Base-by-base conservation (phyloP, 768 basidiomycete species). In the Neoboletus brunneissimus region DNA sequence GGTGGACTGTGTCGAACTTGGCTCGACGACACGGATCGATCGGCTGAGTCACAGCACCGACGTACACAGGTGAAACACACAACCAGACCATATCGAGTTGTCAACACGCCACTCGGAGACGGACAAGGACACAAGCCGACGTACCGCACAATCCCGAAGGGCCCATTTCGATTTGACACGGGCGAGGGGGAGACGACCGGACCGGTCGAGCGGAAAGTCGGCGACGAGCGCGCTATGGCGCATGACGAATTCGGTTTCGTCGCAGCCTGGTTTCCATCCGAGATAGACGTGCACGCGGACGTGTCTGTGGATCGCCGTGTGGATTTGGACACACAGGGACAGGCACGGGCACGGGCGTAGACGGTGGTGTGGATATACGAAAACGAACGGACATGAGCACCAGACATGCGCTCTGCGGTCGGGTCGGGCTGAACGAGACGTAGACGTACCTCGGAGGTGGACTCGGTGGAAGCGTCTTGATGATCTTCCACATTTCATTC, bases 281-380 rank as follows among this genome's bases (percentile, higher is more conserved):
- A 66, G 46, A 38, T 68, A 71, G n/a, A 71, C 49, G 22, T 72
- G 70, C 6, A 71, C 72, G 34, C 70, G 70, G 48, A 72, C 62
- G 42, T 73, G 70, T 54, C 58, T 58, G 41, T 34, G 11, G 46
- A 9, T 41, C n/a, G 31, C 5, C 18, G 18, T n/a, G 29, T n/a
- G 20, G n/a, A 15, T 22, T 5, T 15, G 10, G 25, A n/a, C n/a
- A n/a, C n/a, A n/a, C n/a, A n/a, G n/a, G n/a, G n/a, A n/a, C n/a
- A n/a, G 32, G n/a, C 18, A 27, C 7, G 22, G 15, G 12, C 6
- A 29, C 2, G 11, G 7, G 32, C 32, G 12, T 10, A 3, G 32
- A 12, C 31, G 3, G 32, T 12, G 32, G 32, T 32, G 8, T 13
- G 29, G n/a, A 13, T 5, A 8, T 8, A 47, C n/a, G 4, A 47